Evolutionary conservation across 75 land plant genomes (phyloP), one percentile per base, ranked within the genome.

Genomic region (Pinus tabuliformis): DNA sequence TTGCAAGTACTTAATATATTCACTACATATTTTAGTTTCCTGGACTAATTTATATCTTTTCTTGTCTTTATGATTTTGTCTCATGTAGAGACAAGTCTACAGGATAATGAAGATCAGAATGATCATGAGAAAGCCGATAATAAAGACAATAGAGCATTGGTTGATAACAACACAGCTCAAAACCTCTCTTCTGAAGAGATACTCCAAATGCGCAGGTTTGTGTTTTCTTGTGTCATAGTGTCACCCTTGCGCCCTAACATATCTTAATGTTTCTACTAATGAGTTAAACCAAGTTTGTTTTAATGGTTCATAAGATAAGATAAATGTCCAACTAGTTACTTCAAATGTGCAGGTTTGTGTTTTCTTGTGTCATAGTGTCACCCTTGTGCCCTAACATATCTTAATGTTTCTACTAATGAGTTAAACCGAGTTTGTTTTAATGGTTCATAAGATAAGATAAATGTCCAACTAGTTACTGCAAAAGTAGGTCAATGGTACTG

Each of bases 81-180:
- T 6, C 0, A n/a, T 22, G 30, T 15, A 56, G 57, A 8, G 39
- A 70, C 75, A 79, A 81, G 42, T 75, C 30, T 73, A 58, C 37
- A 81, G 78, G 45, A 57, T 12, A 76, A 77, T 57, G 87, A 78
- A n/a, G 70, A 73, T 36, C 79, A 70, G 64, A 76, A 77, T 58
- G 45, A 21, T 57, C 75, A 66, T 52, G 68, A 71, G 37, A 75
- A 77, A 15, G 83, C 70, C 0, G 89, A 84, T 16, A 58, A 58
- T 20, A 86, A 72, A 78, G 99, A 97, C 58, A 97, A 97, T 65
- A 72, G 99, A 70, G 72, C 81, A 37, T 42, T 97, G 20, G 58
- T 97, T 76, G 99, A 97, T 60, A 86, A 97, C 78, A 97, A 97
- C 73, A 92, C 84, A 21, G 98, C 99, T 6, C 99, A 97, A 75